Evolutionary conservation across 1,284 basidiomycete genomes (phyloP).

Genomic region (Coriolopsis trogii): DNA sequence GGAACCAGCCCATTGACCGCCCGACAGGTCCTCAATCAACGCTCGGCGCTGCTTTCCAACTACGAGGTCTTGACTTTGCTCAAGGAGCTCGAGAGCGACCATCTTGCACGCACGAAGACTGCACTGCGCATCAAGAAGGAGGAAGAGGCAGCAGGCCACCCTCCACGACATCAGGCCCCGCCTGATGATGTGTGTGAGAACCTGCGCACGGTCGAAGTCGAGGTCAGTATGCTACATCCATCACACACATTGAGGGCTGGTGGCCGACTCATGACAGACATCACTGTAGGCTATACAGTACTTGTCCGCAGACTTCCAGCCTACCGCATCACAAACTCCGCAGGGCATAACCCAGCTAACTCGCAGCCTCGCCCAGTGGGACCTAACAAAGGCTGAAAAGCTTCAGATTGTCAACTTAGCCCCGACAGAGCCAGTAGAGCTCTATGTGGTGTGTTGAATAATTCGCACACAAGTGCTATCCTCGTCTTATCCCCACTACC

Average conservation of each 20-base stretch:
- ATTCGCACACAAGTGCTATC: neutral
- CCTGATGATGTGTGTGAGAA: conserved; percentile 72
- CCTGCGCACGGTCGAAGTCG: conserved; percentile 85
- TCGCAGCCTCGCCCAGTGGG: conserved; percentile 65
- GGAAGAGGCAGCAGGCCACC: conserved; percentile 50
- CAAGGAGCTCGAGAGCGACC: conserved; percentile 74
- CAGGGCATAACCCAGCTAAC: conserved; percentile 70
- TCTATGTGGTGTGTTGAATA: conserved; percentile 77
- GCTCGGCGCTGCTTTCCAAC: conserved; percentile 83
- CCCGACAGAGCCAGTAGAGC: conserved; percentile 80
- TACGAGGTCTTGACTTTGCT: conserved; percentile 85
- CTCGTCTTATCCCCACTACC: neutral
- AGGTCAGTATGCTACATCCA: conserved; percentile 54
- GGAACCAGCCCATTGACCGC: conserved; percentile 3
- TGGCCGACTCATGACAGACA: conserved; percentile 14
- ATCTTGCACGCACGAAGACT: conserved; percentile 65
- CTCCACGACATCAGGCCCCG: conserved; percentile 30
- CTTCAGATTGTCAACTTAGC: conserved; percentile 90
- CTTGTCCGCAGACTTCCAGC: conserved; percentile 73
- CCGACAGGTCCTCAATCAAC: conserved; percentile 71
- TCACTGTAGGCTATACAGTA: conserved; percentile 75
- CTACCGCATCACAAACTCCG: conserved; percentile 68
- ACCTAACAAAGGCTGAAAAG: conserved; percentile 89
- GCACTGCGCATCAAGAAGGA: conserved; percentile 73
- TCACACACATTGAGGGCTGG: conserved; percentile 4